Evolutionary conservation across 345 rosid species (phyloP), one percentile per base, ranked within the genome.

Genomic region (Salix dunnii): DNA sequence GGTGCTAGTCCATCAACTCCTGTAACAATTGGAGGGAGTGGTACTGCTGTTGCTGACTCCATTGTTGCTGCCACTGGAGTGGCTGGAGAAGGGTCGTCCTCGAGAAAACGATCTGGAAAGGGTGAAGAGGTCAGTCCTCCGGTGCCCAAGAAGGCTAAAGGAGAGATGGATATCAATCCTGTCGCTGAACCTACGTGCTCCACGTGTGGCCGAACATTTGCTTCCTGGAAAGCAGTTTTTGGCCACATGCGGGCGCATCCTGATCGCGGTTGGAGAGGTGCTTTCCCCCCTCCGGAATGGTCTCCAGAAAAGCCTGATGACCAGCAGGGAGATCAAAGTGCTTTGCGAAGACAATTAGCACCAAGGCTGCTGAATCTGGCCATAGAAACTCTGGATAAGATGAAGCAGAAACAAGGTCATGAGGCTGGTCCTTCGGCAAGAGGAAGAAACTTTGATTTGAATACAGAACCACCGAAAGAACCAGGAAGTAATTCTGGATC

Each of bases 261-360:
- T 16, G 36, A 76, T 3, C 40, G 79, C 20, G 35, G 27, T 0
- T 76, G 79, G 79, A n/a, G 74, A 2, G 79, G 79, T 12, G 73
- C 72, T 2, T 53, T 51, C 36, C 74, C 79, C 5, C 74, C 79
- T 4, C 68, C 42, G 30, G 21, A 46, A 43, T 40, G 49, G 72
- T 69, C 72, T 7, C n/a, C 40, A 21, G 69, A 66, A 13, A 31
- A 33, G 69, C 0, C 69, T 6, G 3, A 0, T 20, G 35, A 17
- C 14, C 18, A 3, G 38, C 33, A 25, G 35, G 27, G 33, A 28
- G 18, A 25, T 23, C 17, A 11, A 16, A 46, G 49, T 46, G 49
- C 49, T 3, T 6, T 63, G 16, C 33, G 9, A 28, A 6, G 28
- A 6, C 67, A 63, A 28, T 28, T 63, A 13, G 33, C 35, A 5